phyloP scores from a whole-genome alignment of 2,329 filamentous ascomycete genomes.

The Aspergillus novoparasiticus region DNA sequence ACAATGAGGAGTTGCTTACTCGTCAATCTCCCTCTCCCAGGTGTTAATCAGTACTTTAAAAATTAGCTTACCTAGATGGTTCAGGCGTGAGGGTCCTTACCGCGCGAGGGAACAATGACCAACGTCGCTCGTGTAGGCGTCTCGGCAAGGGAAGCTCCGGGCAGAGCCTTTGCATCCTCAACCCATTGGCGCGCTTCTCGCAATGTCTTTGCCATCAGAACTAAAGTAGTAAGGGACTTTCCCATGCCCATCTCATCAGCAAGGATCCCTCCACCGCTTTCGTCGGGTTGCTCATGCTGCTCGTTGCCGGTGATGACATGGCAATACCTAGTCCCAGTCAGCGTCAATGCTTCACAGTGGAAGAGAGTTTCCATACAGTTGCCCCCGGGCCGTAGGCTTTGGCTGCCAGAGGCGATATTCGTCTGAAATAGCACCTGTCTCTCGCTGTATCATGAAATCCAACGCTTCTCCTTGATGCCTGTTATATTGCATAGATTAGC shows the following conservation, averaged over 20 bases:
- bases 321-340: neutral
- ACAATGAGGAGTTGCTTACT: neutral
- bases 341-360: neutral
- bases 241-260: slow-evolving; percentile 66
- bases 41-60: neutral
- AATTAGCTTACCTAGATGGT: neutral
- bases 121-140: slow-evolving; percentile 28
- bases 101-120: slow-evolving; percentile 11
- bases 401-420: neutral
- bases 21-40: neutral
- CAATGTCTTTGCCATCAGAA: slow-evolving; percentile 50
- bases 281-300: slow-evolving; percentile 1
- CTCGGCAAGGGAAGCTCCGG: neutral
- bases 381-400: neutral
- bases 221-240: slow-evolving; percentile 57
- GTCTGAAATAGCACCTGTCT: neutral
- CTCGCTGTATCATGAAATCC: neutral
- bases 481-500: neutral
- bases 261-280: slow-evolving; percentile 50
- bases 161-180: neutral
- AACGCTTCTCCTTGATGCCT: neutral
- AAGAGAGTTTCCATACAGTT: neutral
- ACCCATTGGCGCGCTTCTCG: slow-evolving; percentile 29
- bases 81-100: neutral
- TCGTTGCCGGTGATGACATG: slow-evolving; percentile 5